A percentile compares a stretch with the other conserved stretches of the same genome.
phyloP scores from a whole-genome alignment of 148 eudicot species.

The Dianthus caryophyllus region DNA sequence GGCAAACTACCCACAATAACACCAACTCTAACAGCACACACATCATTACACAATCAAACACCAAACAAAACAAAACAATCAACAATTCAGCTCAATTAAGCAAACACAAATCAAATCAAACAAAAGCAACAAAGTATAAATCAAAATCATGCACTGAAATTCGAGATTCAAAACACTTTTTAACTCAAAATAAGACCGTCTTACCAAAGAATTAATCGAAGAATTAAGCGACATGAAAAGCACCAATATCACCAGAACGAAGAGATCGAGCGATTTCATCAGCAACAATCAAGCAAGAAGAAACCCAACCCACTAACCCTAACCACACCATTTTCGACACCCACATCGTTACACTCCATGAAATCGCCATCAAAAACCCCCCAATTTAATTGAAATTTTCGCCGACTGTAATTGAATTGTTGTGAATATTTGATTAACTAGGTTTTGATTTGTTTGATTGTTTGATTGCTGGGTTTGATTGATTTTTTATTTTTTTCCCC shows the following conservation, averaged over 20 bases:
- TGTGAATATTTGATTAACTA: too few species aligned
- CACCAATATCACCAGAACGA: constrained; percentile 52
- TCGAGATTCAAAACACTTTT: too few species aligned
- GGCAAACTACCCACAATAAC: background rate
- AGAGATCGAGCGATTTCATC: constrained; percentile 67
- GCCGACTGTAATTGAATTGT: too few species aligned
- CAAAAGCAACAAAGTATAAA: background rate
- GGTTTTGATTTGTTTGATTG: too few species aligned
- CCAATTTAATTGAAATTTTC: too few species aligned
- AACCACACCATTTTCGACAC: constrained; percentile 58
- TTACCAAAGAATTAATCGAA: background rate
- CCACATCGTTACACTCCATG: constrained; percentile 54
- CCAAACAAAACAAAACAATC: background rate
- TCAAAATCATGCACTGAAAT: background rate
- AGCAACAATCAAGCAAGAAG: constrained; percentile 63
- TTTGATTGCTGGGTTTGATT: too few species aligned
- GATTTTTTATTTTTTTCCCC: background rate
- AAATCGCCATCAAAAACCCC: constrained; percentile 44
- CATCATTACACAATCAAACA: background rate
- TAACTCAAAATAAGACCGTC: too few species aligned
- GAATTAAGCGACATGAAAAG: constrained; percentile 52
- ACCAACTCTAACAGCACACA: background rate
- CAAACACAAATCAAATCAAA: background rate
- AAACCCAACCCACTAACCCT: constrained; percentile 55
- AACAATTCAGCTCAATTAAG: background rate